These are phyloP conservation scores for Neofusicoccum sp. DNA, from an alignment of 2,329 filamentous ascomycete genomes.

Conservation along the genomic window DNA sequence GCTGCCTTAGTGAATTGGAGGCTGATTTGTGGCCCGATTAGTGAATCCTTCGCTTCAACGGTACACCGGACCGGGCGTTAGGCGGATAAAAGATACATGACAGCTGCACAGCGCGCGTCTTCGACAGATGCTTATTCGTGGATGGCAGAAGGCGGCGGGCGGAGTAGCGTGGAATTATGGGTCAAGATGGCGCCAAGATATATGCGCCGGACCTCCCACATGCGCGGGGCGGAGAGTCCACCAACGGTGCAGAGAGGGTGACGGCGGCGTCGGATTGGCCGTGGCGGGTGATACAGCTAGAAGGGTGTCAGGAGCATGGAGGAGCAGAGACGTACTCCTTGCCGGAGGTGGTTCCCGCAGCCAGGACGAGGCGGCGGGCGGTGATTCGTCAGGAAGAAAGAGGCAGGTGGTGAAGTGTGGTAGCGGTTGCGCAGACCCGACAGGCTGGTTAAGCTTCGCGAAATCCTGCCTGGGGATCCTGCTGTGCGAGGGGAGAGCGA, in stretches of 20 bases:
- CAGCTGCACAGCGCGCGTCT: neutral
- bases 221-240: neutral
- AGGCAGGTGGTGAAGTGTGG: neutral
- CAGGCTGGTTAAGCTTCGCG: neutral
- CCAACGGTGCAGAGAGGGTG: neutral
- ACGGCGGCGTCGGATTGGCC: neutral
- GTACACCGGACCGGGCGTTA: neutral
- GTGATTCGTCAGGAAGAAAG: conserved; percentile 12
- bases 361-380: neutral
- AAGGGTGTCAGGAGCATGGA: neutral
- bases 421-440: conserved; percentile 13
- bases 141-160: neutral
- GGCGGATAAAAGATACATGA: neutral
- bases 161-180: neutral
- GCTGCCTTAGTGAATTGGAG: conserved; percentile 3
- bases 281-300: conserved; percentile 5
- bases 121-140: neutral
- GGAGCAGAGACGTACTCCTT: conserved; percentile 6
- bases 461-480: conserved; percentile 14
- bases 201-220: neutral
- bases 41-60: conserved; percentile 8
- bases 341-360: neutral
- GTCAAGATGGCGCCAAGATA: conserved; percentile 5
- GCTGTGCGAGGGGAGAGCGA: neutral
- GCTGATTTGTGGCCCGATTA: neutral